These are phyloP conservation scores for Tetradesmus lagerheimii DNA, from an alignment of 139 green algal genomes.

Conservation along the genomic window DNA sequence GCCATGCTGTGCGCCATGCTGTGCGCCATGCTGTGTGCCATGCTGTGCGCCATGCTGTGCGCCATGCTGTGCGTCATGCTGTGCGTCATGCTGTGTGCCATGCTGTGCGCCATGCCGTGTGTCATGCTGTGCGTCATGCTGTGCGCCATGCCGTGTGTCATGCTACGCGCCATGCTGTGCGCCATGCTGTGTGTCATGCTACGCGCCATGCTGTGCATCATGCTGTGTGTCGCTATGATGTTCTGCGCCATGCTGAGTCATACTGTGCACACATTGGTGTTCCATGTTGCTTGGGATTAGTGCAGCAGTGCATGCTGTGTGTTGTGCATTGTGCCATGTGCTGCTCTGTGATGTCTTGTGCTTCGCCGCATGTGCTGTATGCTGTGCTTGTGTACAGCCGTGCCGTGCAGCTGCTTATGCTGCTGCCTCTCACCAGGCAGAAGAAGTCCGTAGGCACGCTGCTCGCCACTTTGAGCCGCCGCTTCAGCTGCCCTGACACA, in stretches of 20 bases:
- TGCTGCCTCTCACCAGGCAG: slow-evolving; percentile 41
- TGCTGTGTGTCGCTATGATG: background rate
- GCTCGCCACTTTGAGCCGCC: slow-evolving; percentile 60
- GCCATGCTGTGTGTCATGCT: too few relatives aligned
- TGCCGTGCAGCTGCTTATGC: too few relatives aligned
- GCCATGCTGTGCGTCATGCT: background rate
- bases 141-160: background rate
- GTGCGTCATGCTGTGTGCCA: background rate
- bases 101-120: background rate
- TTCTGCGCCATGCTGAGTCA: too few relatives aligned
- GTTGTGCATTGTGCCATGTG: too few relatives aligned
- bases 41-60: background rate
- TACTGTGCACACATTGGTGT: too few relatives aligned
- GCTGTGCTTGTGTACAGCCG: too few relatives aligned
- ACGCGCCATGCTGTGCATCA: background rate
- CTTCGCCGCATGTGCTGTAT: too few relatives aligned
- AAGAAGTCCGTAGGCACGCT: slow-evolving; percentile 71
- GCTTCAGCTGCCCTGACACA: background rate
- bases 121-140: background rate
- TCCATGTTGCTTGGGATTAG: too few relatives aligned
- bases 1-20: background rate
- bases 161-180: too few relatives aligned
- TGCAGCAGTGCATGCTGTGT: background rate
- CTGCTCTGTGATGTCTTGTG: background rate
- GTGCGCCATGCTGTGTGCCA: background rate